Conservation (phyloP, 805 yeast genomes). For the Hanseniaspora pseudoguilliermondii region DNA sequence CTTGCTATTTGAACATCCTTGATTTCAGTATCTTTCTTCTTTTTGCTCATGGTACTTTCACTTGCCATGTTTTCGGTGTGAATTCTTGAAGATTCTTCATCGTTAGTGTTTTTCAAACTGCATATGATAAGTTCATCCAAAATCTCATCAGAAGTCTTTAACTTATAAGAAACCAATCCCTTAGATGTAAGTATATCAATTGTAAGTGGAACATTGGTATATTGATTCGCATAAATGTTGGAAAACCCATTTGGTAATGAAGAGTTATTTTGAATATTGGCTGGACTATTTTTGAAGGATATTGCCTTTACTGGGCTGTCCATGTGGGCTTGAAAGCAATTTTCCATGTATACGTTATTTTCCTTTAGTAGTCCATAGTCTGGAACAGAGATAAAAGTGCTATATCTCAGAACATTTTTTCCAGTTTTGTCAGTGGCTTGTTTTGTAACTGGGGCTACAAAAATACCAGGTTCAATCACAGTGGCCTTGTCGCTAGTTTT, state of each 20-base stretch:
- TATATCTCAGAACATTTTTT: conserved; percentile 20
- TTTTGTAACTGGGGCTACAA: conserved; percentile 47
- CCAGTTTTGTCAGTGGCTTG: conserved; percentile 1
- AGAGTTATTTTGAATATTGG: conserved; percentile 25
- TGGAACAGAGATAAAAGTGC: conserved; percentile 61
- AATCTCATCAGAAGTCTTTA: conserved; percentile 68
- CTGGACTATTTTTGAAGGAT: conserved; percentile 22
- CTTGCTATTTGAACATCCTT: conserved; percentile 30
- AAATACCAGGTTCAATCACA: conserved; percentile 76
- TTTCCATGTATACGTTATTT: conserved; percentile 60
- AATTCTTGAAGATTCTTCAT: neutral
- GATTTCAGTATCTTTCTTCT: conserved; percentile 25
- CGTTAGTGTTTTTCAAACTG: neutral
- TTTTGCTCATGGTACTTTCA: neutral
- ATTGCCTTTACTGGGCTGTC: conserved; percentile 59
- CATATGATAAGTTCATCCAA: conserved; percentile 44
- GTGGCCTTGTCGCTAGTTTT: conserved; percentile 46
- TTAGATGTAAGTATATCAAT: conserved; percentile 73
- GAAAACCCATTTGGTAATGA: conserved; percentile 67
- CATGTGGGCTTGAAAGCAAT: conserved; percentile 59
- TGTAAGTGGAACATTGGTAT: conserved; percentile 48
- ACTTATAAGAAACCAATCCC: conserved; percentile 64
- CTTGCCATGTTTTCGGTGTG: neutral
- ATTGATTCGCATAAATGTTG: conserved; percentile 78
- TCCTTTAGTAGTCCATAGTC: conserved; percentile 76